phyloP scores from a whole-genome alignment of 2,329 filamentous ascomycete genomes.

The Curvularia eragrostidis region DNA sequence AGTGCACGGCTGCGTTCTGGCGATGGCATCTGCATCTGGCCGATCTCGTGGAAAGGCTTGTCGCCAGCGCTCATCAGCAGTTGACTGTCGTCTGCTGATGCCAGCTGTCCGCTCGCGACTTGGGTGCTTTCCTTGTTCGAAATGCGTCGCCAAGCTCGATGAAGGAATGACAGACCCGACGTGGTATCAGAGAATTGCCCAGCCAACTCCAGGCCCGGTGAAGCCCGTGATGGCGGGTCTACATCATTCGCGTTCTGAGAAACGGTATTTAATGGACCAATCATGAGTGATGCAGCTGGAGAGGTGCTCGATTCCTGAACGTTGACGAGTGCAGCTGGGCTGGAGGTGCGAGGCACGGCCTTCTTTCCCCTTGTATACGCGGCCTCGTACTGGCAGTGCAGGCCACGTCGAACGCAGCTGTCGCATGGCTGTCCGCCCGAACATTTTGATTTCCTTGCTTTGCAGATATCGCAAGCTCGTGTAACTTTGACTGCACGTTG shows the following conservation, averaged over 20 bases:
- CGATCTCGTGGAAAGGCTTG: slow-evolving; percentile 54
- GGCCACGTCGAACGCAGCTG: slow-evolving; percentile 25
- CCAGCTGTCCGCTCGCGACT: slow-evolving; percentile 19
- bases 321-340: background rate
- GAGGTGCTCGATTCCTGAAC: background rate
- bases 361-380: slow-evolving; percentile 36
- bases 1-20: slow-evolving; percentile 40
- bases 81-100: slow-evolving; percentile 48
- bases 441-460: slow-evolving; percentile 40
- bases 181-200: slow-evolving; percentile 64
- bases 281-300: background rate
- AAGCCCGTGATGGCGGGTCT: slow-evolving; percentile 40
- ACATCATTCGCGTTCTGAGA: background rate
- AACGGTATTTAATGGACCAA: background rate
- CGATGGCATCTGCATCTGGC: slow-evolving; percentile 34
- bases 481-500: slow-evolving; percentile 35
- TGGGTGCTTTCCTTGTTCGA: slow-evolving; percentile 61
- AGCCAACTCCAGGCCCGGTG: slow-evolving; percentile 60
- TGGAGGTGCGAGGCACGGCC: slow-evolving; percentile 24
- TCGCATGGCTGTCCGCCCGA: slow-evolving; percentile 38
- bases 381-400: slow-evolving; percentile 35
- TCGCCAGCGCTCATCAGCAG: slow-evolving; percentile 60
- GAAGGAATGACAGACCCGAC: slow-evolving; percentile 62
- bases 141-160: slow-evolving; percentile 72
- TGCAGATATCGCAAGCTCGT: slow-evolving; percentile 42